Base-by-base conservation (phyloP, 2,329 filamentous ascomycete genomes). In the Diplodia corticola region DNA sequence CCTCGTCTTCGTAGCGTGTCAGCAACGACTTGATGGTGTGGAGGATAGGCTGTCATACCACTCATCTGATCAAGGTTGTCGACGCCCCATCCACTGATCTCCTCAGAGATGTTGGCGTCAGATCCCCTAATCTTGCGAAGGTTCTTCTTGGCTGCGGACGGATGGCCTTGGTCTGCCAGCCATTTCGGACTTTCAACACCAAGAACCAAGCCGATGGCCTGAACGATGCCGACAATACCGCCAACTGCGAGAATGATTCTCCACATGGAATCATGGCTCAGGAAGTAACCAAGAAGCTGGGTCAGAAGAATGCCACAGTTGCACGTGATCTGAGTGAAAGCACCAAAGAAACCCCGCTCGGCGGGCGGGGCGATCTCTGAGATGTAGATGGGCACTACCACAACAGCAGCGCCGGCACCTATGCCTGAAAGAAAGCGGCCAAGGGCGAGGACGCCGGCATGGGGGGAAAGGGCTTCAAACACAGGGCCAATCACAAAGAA, bases 311-410 rank as follows among this genome's bases (percentile, higher is more conserved):
- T 97, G 65, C 95, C 95, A 26, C 93, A 81, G 73, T 98, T 98
- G 81, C 93, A 93, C 78, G 93, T 93, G 73, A 98, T 89, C 76
- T 99, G 94, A 0, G 95, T 98, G 78, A 96, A 90, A 40, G 84
- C 82, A 12, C 87, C 87, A 71, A 97, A 98, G 69, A 96, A 87
- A 5, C 93, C 93, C 64, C 89, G 87, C 70, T 89, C 86, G 17
- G 74, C 75, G 1, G 78, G 78, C 46, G 94, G 95, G 0, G 93
- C 89, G 28, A 97, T 86, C 78, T 99, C 95, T 53, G 92, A 93
- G 71, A 99, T 92, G 81, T 96, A 99, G 22, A 99, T 86, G 0
- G 95, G 95, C 2, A 96, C 93, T 40, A 97, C 91, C 22, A 99
- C 95, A 2, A 95, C 94, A 1, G 93, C 88, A 2, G 93, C 92